Base-by-base conservation (phyloP, 1,139 yeast species). In the Candida dubliniensis region DNA sequence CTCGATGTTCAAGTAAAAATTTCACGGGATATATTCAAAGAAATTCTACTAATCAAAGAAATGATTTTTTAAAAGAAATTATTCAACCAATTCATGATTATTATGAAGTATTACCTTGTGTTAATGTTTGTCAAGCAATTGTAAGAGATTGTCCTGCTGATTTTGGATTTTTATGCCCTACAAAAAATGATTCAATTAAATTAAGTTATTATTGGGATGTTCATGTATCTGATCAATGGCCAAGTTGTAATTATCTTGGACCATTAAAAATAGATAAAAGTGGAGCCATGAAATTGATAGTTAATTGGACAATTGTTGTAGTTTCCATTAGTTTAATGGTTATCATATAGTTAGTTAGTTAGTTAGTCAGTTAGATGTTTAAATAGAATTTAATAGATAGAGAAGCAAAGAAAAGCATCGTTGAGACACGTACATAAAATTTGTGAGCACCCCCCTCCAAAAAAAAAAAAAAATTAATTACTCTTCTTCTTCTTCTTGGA, bases 61-160 rank as follows among this genome's bases (percentile, higher is more conserved):
- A 79, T 54, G 67, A 67, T 7, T 79, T 78, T 53, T 74, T 91
- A 34, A 77, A 81, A 52, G 66, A 74, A 1, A 58, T 67, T 0
- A 71, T 93, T 11, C 59, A 64, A 24, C 98, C 98, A 0, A 75
- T 78, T 0, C 45, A 57, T 15, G 66, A 69, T 18, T 93, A 91
- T 63, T 84, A 74, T 54, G 99, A 93, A 63, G 75, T 93, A 2
- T 63, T 88, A 45, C 99, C 99, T 0, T 93, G 99, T 60, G 76
- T 85, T 38, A 84, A 86, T 55, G 77, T 86, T 47, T 93, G 98
- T 62, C 71, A 87, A 47, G 77, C 82, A 2, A 79, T 93, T 9
- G 95, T 84, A 3, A 75, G 90, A 45, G 87, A 86, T 60, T 93
- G 99, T 62, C 96, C 97, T 0, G 69, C 91, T 0, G 80, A 68